Base-by-base conservation (phyloP, 805 yeast species). In the Saccharomycopsis selenospora region DNA sequence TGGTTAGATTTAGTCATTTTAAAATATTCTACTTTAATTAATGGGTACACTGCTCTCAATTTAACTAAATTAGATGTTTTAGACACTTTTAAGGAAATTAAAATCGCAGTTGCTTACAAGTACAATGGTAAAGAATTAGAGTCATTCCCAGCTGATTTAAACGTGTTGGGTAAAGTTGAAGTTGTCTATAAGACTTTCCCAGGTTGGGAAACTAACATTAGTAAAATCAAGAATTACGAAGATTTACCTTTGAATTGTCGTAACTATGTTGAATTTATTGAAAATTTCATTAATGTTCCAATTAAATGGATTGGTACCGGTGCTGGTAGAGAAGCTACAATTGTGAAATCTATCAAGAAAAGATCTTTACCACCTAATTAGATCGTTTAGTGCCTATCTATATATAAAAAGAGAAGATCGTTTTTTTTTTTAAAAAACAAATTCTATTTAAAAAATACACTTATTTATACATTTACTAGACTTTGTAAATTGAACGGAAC, bases 231-330 rank as follows among this genome's bases (percentile, higher is more conserved):
- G 54, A 66, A 69, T 20, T 93, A 77, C 66, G 82, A 75, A 22
- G 95, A 87, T 41, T 75, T 93, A 62, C 99, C 99, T 43, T 81
- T 73, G 63, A 83, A 86, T 58, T 96, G 98, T 43, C 78, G 85
- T 72, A 77, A 76, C 56, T 93, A 93, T 69, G 74, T 93, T 67
- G 73, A 76, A 57, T 93, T 68, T 66, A 91, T 93, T 61, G 98
- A 89, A 69, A 82, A 88, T 55, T 90, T 75, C 61, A 72, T 90
- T 54, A 74, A 76, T 43, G 91, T 87, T 50, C 95, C 95, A 49
- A 76, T 93, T 55, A 85, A 84, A 66, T 93, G 97, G 97, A 93
- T 93, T 54, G 99, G 99, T 64, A 93, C 95, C 50, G 99, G 99
- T 55, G 97, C 99, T 55, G 95, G 88, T 47, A 85, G 98, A 72